phyloP scores from a whole-genome alignment of 1,139 yeast genomes.

The Geotrichum fermentans region DNA sequence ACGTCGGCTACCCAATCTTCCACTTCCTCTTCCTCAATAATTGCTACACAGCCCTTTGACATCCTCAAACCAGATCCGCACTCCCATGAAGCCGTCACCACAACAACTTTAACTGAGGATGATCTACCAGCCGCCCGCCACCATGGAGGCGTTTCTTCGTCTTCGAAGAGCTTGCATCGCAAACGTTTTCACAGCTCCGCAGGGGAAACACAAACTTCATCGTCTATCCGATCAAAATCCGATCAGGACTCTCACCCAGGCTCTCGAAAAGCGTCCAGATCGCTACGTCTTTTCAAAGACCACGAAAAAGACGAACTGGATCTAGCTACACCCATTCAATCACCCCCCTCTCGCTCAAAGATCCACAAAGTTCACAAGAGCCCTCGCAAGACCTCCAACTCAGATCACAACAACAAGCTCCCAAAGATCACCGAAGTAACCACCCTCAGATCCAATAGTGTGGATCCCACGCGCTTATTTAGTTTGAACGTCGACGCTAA shows the following conservation, averaged over 20 bases:
- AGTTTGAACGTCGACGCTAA: not conserved
- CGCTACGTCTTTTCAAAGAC: slow-evolving; percentile 46
- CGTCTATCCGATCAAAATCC: not conserved
- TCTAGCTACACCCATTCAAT: slow-evolving; percentile 10
- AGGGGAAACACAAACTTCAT: not conserved
- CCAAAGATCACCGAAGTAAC: slow-evolving; percentile 3
- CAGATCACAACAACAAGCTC: not conserved
- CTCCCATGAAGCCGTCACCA: not conserved
- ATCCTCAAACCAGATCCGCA: not conserved
- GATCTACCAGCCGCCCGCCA: not conserved
- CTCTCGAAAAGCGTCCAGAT: slow-evolving; percentile 51
- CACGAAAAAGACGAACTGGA: slow-evolving; percentile 27
- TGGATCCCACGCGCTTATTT: not conserved
- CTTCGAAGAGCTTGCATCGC: too few relatives aligned
- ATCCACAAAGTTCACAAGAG: not conserved
- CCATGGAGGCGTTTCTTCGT: not conserved
- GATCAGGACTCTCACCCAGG: too few relatives aligned
- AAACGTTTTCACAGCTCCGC: not conserved
- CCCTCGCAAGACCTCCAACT: slow-evolving; percentile 4
- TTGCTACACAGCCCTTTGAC: slow-evolving; percentile 5
- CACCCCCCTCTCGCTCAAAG: not conserved
- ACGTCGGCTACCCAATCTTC: too few relatives aligned
- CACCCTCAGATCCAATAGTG: not conserved
- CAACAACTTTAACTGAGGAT: not conserved
- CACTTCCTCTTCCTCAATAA: too few relatives aligned